Evolutionary conservation across 352 stramenopile species (phyloP).

Genomic region (Hyaloperonospora arabidopsidis): DNA sequence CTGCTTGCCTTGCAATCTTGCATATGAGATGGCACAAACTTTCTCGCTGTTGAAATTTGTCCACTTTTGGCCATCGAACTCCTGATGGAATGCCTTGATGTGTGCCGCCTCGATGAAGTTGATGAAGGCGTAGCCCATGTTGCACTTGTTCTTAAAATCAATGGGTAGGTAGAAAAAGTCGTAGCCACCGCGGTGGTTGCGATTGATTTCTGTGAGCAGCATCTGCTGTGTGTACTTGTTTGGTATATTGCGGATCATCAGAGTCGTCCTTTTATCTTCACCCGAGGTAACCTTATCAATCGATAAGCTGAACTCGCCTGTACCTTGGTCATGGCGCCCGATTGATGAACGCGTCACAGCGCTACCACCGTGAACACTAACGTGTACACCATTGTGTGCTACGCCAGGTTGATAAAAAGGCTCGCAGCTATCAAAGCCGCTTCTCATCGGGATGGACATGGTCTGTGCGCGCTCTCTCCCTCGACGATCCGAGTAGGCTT

Average conservation of each 20-base stretch:
- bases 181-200: conserved; percentile 86
- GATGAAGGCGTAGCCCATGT: conserved; percentile 99
- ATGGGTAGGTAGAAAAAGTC: conserved; percentile 99
- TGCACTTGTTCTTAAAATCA: conserved; percentile 99
- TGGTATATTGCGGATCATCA: conserved; percentile 99
- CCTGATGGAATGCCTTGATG: conserved; percentile 75
- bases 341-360: conserved; percentile 7
- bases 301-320: conserved; percentile 66
- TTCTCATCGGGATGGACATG: conserved; percentile 24
- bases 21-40: conserved; percentile 97
- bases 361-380: conserved; percentile 3
- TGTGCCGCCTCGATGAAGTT: conserved; percentile 93
- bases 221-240: conserved; percentile 99
- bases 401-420: conserved; percentile 15
- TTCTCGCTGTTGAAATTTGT: conserved; percentile 99
- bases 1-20: conserved; percentile 93
- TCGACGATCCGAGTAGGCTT: conserved; percentile 24
- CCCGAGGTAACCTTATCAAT: conserved; percentile 73
- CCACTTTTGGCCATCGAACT: conserved; percentile 89
- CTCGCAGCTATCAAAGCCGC: conserved; percentile 20
- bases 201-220: conserved; percentile 96
- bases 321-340: conserved; percentile 57
- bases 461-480: conserved; percentile 14
- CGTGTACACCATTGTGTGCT: conserved; percentile 9
- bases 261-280: conserved; percentile 92